Conservation (phyloP, 2,329 filamentous ascomycete species). For the Fusarium nurragi region DNA sequence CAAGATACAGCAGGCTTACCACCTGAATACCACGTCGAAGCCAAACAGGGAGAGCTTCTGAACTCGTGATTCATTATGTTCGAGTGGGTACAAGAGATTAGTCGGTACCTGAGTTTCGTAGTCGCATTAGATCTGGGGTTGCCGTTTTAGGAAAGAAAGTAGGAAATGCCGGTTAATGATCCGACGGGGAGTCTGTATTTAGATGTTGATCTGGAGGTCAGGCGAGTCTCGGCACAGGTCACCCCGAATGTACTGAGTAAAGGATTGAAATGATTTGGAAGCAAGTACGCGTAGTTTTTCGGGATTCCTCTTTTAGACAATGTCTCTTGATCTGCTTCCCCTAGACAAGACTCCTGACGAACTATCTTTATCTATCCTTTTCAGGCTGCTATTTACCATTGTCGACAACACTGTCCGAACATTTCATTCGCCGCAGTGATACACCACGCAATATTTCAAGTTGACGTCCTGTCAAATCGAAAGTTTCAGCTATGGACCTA, state of each 20-base stretch:
- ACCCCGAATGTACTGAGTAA: neutral
- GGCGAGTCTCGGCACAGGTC: constrained; percentile 1
- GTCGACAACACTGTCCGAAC: no score
- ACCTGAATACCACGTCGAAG: no score
- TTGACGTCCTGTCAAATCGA: neutral
- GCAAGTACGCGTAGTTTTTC: neutral
- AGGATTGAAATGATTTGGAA: neutral
- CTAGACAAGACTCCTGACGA: no score
- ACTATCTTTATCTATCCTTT: no score
- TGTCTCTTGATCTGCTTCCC: constrained; percentile 5
- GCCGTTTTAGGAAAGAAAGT: constrained; percentile 26
- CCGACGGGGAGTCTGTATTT: neutral
- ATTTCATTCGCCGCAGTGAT: no score
- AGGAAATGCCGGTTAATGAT: neutral
- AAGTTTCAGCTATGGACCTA: neutral
- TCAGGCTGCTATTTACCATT: no score
- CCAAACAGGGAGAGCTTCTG: no score
- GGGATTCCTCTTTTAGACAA: constrained; percentile 20
- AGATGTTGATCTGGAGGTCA: neutral
- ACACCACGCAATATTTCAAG: neutral
- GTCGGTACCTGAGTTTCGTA: neutral
- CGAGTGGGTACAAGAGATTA: neutral
- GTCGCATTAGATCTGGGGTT: constrained; percentile 18
- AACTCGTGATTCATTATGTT: neutral
- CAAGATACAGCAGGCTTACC: no score